Evolutionary conservation across 1,284 basidiomycete genomes (phyloP), one percentile per base, ranked within the genome.

Genomic region (Volvariella volvacea): DNA sequence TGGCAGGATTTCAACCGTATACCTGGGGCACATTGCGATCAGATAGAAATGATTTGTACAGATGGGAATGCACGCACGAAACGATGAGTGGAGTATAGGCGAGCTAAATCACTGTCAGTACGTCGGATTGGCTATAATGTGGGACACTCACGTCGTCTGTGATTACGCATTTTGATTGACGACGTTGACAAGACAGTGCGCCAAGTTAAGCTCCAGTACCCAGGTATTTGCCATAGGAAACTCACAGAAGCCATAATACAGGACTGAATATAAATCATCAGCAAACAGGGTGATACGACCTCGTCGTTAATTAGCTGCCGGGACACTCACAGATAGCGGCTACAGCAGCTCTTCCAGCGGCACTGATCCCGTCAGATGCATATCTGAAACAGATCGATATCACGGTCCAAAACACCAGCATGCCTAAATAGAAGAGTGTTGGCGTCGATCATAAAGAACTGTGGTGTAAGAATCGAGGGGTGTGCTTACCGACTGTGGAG

Each of bases 1-100:
- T 3, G 85, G 85, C 30, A 87, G 61, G 61, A 87, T 87, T 58
- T 88, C 85, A 43, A 87, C 71, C 19, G 82, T 82, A 63, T 88
- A 36, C 34, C 34, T 36, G 34, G 25, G 12, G 25, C 34, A 7
- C 4, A 36, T 7, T 28, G 25, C 25, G 25, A 28, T 6, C 15
- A 15, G 7, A 36, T 6, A 36, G 19, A 7, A 4, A 8, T n/a
- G 19, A 36, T 6, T 36, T 15, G n/a, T 7, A 20, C 7, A 16
- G 9, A 31, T 9, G 30, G 9, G 30, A 31, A 9, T 9, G n/a
- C 14, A 36, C 34, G 19, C 19, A 88, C 0, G 78, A 74, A 39
- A 86, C 78, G 48, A 88, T 78, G 45, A 89, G 76, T 4, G 85
- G 85, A 1, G 79, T 76, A 65, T 83, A 86, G 1, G 83, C 83